Evolutionary conservation across 2,329 filamentous ascomycete genomes (phyloP).

Genomic region (Albifimbria verrucaria): DNA sequence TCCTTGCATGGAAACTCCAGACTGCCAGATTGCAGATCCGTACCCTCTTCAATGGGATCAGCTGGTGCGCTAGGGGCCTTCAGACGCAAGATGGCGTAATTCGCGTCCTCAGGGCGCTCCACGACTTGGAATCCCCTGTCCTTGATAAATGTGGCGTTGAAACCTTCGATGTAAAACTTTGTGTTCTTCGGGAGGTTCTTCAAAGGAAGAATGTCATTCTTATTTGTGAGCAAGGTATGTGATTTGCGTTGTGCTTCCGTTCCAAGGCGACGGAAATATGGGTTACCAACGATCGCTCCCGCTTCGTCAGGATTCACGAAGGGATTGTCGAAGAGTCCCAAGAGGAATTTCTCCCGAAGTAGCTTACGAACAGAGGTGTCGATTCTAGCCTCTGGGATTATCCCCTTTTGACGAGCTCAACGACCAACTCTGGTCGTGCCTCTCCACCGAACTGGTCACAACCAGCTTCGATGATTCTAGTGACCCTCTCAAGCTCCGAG

Average conservation of each 20-base stretch:
- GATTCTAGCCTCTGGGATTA: slow-evolving; percentile 39
- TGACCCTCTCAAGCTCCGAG: slow-evolving; percentile 37
- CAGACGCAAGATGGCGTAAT: slow-evolving; percentile 36
- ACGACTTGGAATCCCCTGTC: slow-evolving; percentile 24
- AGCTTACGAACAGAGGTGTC: slow-evolving; percentile 42
- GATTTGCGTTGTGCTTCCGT: slow-evolving; percentile 22
- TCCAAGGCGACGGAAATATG: slow-evolving; percentile 32
- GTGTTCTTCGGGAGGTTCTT: slow-evolving; percentile 3
- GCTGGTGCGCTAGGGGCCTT: slow-evolving; percentile 33
- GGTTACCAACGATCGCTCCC: slow-evolving; percentile 37
- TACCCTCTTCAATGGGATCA: slow-evolving; percentile 10
- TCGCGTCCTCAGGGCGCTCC: slow-evolving; percentile 32
- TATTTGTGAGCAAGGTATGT: slow-evolving; percentile 22
- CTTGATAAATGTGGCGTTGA: slow-evolving; percentile 13
- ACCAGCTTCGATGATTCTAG: slow-evolving; percentile 43
- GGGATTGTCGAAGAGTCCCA: slow-evolving; percentile 48
- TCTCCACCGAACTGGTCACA: slow-evolving; percentile 50
- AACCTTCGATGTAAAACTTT: slow-evolving; percentile 17
- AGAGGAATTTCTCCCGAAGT: slow-evolving; percentile 44
- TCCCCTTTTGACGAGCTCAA: slow-evolving; percentile 40
- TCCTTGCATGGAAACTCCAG: slow-evolving; percentile 32
- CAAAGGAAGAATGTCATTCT: slow-evolving; percentile 15
- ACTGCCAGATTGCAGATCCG: slow-evolving; percentile 31
- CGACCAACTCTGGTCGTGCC: slow-evolving; percentile 41
- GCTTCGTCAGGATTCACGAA: slow-evolving; percentile 43